Evolutionary conservation across 1,284 basidiomycete genomes (phyloP).

Genomic region (Cutaneotrichosporon cavernicola): DNA sequence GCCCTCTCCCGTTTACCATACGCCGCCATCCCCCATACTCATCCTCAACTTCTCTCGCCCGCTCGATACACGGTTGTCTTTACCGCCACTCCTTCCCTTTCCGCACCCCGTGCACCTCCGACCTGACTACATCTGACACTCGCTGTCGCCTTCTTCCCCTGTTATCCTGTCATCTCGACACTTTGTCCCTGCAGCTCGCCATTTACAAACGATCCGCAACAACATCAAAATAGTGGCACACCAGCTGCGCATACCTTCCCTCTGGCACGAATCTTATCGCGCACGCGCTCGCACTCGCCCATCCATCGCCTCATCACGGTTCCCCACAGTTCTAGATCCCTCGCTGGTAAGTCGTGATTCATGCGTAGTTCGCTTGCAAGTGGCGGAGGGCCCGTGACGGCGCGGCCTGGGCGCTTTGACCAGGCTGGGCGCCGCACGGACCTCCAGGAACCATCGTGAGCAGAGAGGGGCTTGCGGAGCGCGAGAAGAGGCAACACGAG

Average conservation of each 20-base stretch:
- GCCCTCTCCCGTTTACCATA: background rate
- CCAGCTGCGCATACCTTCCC: background rate
- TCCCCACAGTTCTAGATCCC: background rate
- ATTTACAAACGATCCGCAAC: background rate
- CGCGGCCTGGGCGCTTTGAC: background rate
- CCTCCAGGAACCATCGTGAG: background rate
- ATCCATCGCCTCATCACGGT: background rate
- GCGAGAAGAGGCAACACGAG: background rate
- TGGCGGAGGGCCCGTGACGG: background rate
- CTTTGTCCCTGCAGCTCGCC: background rate
- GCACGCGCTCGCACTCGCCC: background rate
- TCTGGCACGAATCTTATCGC: background rate
- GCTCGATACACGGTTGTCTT: background rate
- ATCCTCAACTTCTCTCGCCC: background rate
- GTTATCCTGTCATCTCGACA: background rate
- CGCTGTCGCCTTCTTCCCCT: background rate
- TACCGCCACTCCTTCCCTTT: background rate
- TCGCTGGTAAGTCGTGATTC: background rate
- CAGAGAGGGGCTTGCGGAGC: background rate
- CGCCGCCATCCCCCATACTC: background rate
- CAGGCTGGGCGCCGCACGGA: conserved; percentile 3
- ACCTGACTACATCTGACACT: background rate
- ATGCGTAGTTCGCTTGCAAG: background rate
- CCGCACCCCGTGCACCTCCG: background rate
- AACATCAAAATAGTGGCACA: background rate